Evolutionary conservation across 768 basidiomycete genomes (phyloP).

Genomic region (Boletus huronensis): DNA sequence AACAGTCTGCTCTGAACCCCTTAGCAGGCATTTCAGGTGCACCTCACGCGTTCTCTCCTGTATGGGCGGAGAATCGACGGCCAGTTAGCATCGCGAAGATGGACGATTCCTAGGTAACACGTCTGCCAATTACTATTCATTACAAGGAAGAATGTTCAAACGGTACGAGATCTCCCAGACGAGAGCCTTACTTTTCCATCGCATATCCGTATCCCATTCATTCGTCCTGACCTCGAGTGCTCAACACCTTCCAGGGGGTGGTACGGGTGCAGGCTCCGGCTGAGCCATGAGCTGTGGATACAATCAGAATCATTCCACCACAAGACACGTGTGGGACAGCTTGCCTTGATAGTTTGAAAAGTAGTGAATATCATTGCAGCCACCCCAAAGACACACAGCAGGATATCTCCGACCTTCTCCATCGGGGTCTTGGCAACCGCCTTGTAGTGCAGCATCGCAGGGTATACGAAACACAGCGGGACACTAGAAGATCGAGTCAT

Average conservation of each 20-base stretch:
- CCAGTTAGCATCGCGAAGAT: constrained; percentile 9
- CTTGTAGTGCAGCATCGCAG: constrained; percentile 88
- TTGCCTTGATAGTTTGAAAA: constrained; percentile 67
- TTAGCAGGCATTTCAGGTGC: not conserved
- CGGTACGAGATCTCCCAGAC: constrained; percentile 11
- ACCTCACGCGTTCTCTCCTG: constrained; percentile 8
- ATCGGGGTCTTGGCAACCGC: constrained; percentile 71
- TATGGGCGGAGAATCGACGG: constrained; percentile 19
- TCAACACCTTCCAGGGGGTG: constrained; percentile 34
- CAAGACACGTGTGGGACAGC: not conserved
- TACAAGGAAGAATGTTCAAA: constrained; percentile 9
- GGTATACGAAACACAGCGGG: constrained; percentile 92
- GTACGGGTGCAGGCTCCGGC: constrained; percentile 40
- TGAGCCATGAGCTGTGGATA: constrained; percentile 55
- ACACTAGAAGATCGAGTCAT: constrained; percentile 49
- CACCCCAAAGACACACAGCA: constrained; percentile 73
- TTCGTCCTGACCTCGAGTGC: not conserved
- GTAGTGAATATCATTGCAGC: constrained; percentile 76
- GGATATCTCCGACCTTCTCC: constrained; percentile 65
- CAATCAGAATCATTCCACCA: constrained; percentile 8
- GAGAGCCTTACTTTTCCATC: not conserved
- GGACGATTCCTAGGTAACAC: constrained; percentile 12
- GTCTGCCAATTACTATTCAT: constrained; percentile 12
- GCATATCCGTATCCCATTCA: not conserved
- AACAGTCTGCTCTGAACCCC: not conserved